Conservation (phyloP, 2,329 filamentous ascomycete genomes). For the Balansia obtecta region DNA sequence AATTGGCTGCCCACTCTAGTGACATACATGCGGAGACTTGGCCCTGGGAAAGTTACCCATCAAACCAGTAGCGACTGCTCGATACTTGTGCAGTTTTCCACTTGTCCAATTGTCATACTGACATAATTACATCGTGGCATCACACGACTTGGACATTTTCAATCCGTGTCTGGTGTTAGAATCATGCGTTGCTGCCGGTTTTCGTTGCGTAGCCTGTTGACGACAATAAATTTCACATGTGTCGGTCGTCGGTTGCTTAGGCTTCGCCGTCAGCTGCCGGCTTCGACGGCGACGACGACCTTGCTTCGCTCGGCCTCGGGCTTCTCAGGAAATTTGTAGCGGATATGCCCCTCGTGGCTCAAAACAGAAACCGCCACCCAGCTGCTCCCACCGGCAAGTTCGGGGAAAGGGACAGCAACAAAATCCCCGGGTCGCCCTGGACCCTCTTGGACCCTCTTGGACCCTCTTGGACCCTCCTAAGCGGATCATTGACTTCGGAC, state of each 20-base stretch:
- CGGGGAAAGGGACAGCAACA: slow-evolving; percentile 1
- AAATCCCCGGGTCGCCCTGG: background rate
- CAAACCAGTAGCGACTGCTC: background rate
- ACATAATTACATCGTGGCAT: background rate
- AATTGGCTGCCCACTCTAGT: too few relatives aligned
- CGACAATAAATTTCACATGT: background rate
- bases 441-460: background rate
- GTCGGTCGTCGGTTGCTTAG: background rate
- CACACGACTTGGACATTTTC: background rate
- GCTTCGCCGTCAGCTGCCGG: background rate
- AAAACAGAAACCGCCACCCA: background rate
- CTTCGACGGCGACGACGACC: too few relatives aligned
- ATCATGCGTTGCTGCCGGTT: too few relatives aligned
- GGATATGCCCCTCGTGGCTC: background rate
- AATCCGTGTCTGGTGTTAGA: background rate
- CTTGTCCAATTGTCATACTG: too few relatives aligned
- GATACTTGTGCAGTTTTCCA: too few relatives aligned
- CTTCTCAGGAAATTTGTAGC: background rate
- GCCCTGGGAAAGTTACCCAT: background rate
- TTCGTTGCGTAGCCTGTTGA: background rate
- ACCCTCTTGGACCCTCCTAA: background rate
- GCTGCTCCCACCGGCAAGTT: slow-evolving; percentile 2
- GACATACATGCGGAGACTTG: too few relatives aligned
- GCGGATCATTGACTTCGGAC: background rate
- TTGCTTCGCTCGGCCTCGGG: too few relatives aligned